Percentiles rank a stretch among this genome's conserved stretches.
Evolutionary conservation across 768 basidiomycete species (phyloP).

Genomic region (Phanerodontia chrysosporium): DNA sequence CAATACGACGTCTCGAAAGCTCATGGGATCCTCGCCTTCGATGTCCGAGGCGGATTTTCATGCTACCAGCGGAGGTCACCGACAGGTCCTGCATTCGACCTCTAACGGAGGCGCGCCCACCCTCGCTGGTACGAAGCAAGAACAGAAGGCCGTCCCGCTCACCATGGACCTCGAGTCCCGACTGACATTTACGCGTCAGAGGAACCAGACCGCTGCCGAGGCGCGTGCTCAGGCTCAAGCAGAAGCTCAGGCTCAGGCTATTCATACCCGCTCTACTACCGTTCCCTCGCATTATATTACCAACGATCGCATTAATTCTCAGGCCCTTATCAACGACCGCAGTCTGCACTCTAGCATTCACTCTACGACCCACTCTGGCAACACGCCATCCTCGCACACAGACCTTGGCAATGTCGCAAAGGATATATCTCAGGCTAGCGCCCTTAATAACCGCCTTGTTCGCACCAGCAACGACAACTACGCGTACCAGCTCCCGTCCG

Average conservation of each 20-base stretch:
- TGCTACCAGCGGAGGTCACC: slow-evolving; percentile 14
- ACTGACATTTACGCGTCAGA: slow-evolving; percentile 15
- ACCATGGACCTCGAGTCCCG: slow-evolving; percentile 10
- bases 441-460: not conserved
- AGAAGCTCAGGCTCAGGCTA: slow-evolving; percentile 10
- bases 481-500: slow-evolving; percentile 9
- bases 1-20: slow-evolving; percentile 11
- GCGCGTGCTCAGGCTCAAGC: slow-evolving; percentile 12
- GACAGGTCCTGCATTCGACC: not conserved
- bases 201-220: slow-evolving; percentile 25
- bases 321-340: not conserved
- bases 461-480: slow-evolving; percentile 7
- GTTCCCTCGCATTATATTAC: slow-evolving; percentile 22
- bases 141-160: not conserved
- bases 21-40: slow-evolving; percentile 16
- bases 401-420: slow-evolving; percentile 1
- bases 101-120: not conserved
- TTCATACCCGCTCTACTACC: slow-evolving; percentile 22
- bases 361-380: not conserved
- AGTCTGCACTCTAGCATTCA: slow-evolving; percentile 1
- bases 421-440: slow-evolving; percentile 5
- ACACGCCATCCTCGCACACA: not conserved
- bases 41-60: slow-evolving; percentile 37
- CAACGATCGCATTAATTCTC: not conserved
- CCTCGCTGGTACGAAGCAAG: not conserved